Conservation (phyloP, 169 alveolate species). For the Plasmodium blacklocki region DNA sequence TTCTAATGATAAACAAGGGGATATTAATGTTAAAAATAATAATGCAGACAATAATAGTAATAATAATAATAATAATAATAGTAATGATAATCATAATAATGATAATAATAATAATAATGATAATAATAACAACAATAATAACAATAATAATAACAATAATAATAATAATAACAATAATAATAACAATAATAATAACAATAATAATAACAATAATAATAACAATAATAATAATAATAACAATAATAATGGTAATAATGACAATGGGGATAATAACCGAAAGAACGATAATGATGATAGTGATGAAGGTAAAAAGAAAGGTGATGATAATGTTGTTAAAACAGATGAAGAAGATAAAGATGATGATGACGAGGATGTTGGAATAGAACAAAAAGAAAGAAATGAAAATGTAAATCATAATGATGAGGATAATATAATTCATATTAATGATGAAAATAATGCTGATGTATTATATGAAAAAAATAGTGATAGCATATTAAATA, state of each 20-base stretch:
- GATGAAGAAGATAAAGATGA: not conserved
- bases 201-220: not conserved
- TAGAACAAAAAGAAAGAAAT: not conserved
- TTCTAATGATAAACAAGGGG: no score
- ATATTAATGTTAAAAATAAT: no score
- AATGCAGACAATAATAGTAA: not conserved
- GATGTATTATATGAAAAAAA: not conserved
- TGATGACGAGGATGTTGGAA: not conserved
- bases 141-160: not conserved
- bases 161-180: not conserved
- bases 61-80: not conserved
- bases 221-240: not conserved
- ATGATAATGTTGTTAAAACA: not conserved
- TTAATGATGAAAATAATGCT: not conserved
- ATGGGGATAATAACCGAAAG: not conserved
- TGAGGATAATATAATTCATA: not conserved
- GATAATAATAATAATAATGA: not conserved
- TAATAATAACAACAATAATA: not conserved
- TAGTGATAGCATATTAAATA: not conserved
- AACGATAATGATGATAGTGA: not conserved
- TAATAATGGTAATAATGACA: not conserved
- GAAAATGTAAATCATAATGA: slow-evolving; percentile 3
- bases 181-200: not conserved
- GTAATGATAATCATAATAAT: not conserved
- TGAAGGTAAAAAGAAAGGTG: not conserved